These are phyloP conservation scores for Neurospora intermedia DNA, from an alignment of 495 filamentous ascomycete species.

Conservation along the genomic window DNA sequence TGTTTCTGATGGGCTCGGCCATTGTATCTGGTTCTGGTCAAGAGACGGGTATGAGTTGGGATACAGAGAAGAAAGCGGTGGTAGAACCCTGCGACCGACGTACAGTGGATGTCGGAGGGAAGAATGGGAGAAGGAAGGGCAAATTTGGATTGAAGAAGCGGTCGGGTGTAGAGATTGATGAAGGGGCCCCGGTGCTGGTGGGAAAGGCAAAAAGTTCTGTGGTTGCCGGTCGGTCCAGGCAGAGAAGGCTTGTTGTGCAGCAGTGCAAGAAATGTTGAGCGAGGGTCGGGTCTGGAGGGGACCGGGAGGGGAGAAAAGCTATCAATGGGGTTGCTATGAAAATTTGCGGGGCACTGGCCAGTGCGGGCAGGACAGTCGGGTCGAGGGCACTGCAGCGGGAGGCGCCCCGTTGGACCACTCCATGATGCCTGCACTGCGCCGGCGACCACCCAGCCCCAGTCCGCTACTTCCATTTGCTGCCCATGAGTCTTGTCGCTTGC, in stretches of 20 bases:
- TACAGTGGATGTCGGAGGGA: not conserved
- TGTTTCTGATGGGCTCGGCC: conserved; percentile 87
- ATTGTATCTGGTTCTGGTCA: conserved; percentile 35
- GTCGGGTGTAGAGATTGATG: not conserved
- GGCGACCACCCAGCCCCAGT: not conserved
- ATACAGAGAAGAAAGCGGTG: not conserved
- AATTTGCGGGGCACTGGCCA: conserved; percentile 22
- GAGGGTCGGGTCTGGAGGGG: not conserved
- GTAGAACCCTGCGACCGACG: not conserved
- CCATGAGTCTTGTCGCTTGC: not conserved
- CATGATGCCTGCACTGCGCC: not conserved
- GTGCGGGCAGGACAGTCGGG: conserved; percentile 3
- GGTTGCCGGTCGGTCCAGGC: not conserved
- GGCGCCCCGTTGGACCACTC: not conserved
- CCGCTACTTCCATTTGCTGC: not conserved
- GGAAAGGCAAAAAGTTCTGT: not conserved
- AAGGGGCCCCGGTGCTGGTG: not conserved
- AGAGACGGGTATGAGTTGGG: conserved; percentile 1
- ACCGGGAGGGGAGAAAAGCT: conserved; percentile 20
- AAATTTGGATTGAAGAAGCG: not conserved
- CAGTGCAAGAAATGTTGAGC: conserved; percentile 21
- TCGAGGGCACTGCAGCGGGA: not conserved
- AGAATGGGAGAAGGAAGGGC: not conserved
- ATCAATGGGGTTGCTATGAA: conserved; percentile 15
- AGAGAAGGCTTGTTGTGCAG: conserved; percentile 8